Evolutionary conservation across 345 rosid species (phyloP), one percentile per base, ranked within the genome.

Genomic region (Nephelium lappaceum): DNA sequence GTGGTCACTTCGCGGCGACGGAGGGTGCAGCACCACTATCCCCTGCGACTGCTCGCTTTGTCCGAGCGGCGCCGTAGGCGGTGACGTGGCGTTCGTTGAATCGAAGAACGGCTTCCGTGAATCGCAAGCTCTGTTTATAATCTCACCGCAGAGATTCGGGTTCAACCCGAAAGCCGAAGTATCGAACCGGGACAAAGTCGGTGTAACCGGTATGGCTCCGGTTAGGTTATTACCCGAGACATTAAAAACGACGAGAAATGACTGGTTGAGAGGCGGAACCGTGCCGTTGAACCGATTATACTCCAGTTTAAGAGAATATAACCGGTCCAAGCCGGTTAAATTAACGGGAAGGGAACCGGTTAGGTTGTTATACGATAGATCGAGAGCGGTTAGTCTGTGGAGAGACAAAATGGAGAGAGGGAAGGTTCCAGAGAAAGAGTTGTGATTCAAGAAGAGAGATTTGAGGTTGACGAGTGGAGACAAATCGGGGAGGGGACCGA

Each of bases 141-240:
- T 81, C 94, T 89, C 93, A 0, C 99, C 98, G 81, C 99, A 96
- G 36, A 96, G 89, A 39, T 85, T 82, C n/a, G 93, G 93, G 80
- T 96, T 94, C 27, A 74, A 73, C 11, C 63, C 77, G 71, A 93
- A 94, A 78, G 98, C 76, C 60, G 95, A 78, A 69, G 89, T 42
- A 6, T 58, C 90, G 72, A 96, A 92, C 81, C 90, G 84, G 10
- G 91, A 83, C 1, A 94, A 85, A 18, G 97, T 87, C 8, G 89
- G 83, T 10, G 99, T 96, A 2, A 70, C 67, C 0, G 99, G 98
- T 60, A 96, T 82, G 0, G 82, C 36, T 0, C 99, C 98, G 41
- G 91, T 88, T 49, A 96, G 90, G 61, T 92, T 87, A 84, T 96
- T 96, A 1, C 88, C 89, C 21, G 98, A 96, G 19, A 92, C 90